A percentile compares a stretch with the other conserved stretches of the same genome.
Evolutionary conservation across 345 rosid species (phyloP).

Genomic region (Euphorbia pulcherrima): DNA sequence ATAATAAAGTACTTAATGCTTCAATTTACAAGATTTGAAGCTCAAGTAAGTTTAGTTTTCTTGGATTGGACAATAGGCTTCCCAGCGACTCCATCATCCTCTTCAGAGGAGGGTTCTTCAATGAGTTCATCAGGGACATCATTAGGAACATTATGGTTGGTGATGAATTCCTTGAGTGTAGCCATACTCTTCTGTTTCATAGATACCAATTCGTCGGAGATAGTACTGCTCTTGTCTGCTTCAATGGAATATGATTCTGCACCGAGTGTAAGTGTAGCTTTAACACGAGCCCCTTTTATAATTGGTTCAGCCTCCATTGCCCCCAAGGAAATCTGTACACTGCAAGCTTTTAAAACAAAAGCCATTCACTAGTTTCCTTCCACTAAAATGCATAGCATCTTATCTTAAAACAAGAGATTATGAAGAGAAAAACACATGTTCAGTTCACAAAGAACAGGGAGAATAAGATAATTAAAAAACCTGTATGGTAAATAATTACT

Average conservation of each 20-base stretch:
- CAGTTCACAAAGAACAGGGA: too few species aligned
- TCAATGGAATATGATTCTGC: slow-evolving; percentile 51
- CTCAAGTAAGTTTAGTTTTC: slow-evolving; percentile 60
- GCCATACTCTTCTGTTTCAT: slow-evolving; percentile 79
- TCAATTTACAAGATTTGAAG: background rate
- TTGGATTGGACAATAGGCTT: slow-evolving; percentile 45
- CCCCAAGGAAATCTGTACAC: slow-evolving; percentile 1
- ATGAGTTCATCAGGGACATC: slow-evolving; percentile 69
- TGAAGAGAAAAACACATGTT: too few species aligned
- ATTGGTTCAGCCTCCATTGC: slow-evolving; percentile 50
- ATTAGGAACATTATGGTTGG: slow-evolving; percentile 69
- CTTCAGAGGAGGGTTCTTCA: slow-evolving; percentile 53
- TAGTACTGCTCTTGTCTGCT: slow-evolving; percentile 31
- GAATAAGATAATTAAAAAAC: too few species aligned
- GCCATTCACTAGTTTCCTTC: background rate
- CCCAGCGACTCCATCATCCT: slow-evolving; percentile 37
- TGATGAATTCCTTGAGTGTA: slow-evolving; percentile 70
- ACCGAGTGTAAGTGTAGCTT: slow-evolving; percentile 55
- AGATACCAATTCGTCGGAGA: slow-evolving; percentile 63
- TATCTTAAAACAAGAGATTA: background rate
- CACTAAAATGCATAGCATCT: background rate
- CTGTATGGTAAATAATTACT: too few species aligned
- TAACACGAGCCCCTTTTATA: slow-evolving; percentile 33
- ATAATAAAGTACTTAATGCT: background rate
- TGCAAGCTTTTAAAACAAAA: background rate